Base-by-base conservation (phyloP, 2,329 filamentous ascomycete species). In the Clarireedia hainanense region DNA sequence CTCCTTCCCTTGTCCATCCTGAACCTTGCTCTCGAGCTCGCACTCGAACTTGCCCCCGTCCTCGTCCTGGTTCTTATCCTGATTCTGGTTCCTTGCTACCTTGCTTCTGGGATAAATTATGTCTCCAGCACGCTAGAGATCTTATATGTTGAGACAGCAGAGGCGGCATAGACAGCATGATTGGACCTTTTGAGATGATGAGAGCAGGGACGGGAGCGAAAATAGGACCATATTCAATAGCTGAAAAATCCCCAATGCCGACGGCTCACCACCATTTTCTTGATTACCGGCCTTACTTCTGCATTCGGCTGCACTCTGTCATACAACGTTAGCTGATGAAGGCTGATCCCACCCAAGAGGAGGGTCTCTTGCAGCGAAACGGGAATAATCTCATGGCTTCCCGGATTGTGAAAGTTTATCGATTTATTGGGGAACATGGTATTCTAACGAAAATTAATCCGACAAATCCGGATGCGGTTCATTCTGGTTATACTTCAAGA, bases 381-480 rank as follows among this genome's bases (percentile, higher is more conserved):
- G 27, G 27, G 30, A 47, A 47, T 20, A 20, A 23, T n/a, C 36
- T 23, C 50, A 26, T 36, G 34, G 15, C 14, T 12, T 34, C 30
- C 26, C 30, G 20, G 10, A 39, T 36, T 20, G 17, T n/a, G 39
- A 20, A 42, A n/a, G 39, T n/a, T n/a, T 17, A 42, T 42, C 15
- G 39, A 42, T 42, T 42, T 42, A 42, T 42, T 42, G 39, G n/a
- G 17, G 30, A 34, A 34, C 30, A 12, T 34, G 30, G 10, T 12
- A 34, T 34, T 34, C 30, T 43, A 36, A 42, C 52, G 52, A 46
- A 50, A 55, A 55, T 55, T 43, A 55, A 43, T 17, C 46, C 52
- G 52, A 55, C 26, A 42, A 23, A 50, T 26, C 52, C 52, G 52
- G 34, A 42, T 30, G 14, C 39, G 30, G 5, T 9, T 24, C 24